Evolutionary conservation across 2,329 filamentous ascomycete species (phyloP).

Genomic region (Aspergillus sp.): DNA sequence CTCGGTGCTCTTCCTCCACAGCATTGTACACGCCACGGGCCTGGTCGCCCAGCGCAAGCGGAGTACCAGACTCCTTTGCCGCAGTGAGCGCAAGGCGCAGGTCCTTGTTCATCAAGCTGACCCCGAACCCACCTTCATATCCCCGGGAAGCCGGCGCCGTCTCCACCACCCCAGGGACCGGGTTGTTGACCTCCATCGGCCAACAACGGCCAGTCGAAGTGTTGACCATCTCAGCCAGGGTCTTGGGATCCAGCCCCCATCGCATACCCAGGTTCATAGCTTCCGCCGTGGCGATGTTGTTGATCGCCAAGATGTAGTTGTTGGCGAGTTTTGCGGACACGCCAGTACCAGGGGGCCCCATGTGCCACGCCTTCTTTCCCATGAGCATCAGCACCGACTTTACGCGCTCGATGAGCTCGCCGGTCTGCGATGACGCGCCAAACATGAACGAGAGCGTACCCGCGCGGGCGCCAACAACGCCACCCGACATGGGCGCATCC

Average conservation of each 20-base stretch:
- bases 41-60: conserved; percentile 61
- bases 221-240: conserved; percentile 83
- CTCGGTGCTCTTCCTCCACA: conserved; percentile 62
- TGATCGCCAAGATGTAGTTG: conserved; percentile 92
- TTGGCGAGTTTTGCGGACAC: conserved; percentile 93
- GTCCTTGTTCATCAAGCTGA: conserved; percentile 79
- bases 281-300: conserved; percentile 73
- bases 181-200: conserved; percentile 95
- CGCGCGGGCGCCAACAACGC: conserved; percentile 83
- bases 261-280: conserved; percentile 65
- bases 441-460: conserved; percentile 96
- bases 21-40: conserved; percentile 67
- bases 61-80: conserved; percentile 64
- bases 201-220: conserved; percentile 92
- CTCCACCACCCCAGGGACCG: conserved; percentile 78
- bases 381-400: conserved; percentile 72
- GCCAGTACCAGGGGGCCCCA: conserved; percentile 79
- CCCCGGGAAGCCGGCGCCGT: conserved; percentile 71
- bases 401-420: conserved; percentile 59
- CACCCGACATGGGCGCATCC: conserved; percentile 95
- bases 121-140: conserved; percentile 74
- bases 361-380: conserved; percentile 82
- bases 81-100: conserved; percentile 70
- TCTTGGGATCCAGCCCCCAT: conserved; percentile 62
- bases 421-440: conserved; percentile 55